phyloP scores from a whole-genome alignment of 257 asterid genomes.

The Jasminum sambac region DNA sequence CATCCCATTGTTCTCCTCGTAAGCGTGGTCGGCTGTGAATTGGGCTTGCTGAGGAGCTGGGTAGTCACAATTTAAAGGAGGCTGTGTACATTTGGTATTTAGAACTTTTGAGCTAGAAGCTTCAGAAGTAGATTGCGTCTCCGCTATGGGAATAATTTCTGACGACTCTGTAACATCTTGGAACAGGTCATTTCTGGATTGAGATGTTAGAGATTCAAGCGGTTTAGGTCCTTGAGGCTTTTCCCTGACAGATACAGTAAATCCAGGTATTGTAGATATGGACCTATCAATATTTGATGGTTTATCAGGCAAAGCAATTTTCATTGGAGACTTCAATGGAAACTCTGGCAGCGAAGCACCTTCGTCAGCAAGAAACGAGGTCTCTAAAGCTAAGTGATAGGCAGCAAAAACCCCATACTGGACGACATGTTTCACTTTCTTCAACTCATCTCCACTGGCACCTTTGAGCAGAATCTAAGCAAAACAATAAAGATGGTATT shows the following conservation, averaged over 20 bases:
- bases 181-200: slow-evolving; percentile 32
- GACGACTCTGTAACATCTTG: slow-evolving; percentile 31
- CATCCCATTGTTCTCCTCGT: slow-evolving; percentile 27
- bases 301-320: slow-evolving; percentile 63
- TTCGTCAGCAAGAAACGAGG: slow-evolving; percentile 82
- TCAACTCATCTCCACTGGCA: slow-evolving; percentile 75
- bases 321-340: slow-evolving; percentile 64
- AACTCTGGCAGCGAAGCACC: slow-evolving; percentile 74
- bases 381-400: slow-evolving; percentile 76
- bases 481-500: slow-evolving; percentile 25
- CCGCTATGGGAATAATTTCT: slow-evolving; percentile 24
- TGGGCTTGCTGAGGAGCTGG: slow-evolving; percentile 35
- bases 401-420: slow-evolving; percentile 81
- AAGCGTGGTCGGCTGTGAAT: slow-evolving; percentile 36
- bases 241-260: slow-evolving; percentile 33
- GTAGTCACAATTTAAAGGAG: slow-evolving; percentile 21
- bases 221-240: slow-evolving; percentile 25
- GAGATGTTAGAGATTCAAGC: slow-evolving; percentile 23
- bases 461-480: slow-evolving; percentile 75
- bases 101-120: slow-evolving; percentile 34
- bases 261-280: slow-evolving; percentile 56
- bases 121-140: slow-evolving; percentile 30
- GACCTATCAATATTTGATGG: slow-evolving; percentile 54
- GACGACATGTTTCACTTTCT: slow-evolving; percentile 65
- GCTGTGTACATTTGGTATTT: slow-evolving; percentile 28